These are phyloP conservation scores for Candida labiduridarum DNA, from an alignment of 1,139 yeast species.

Conservation along the genomic window DNA sequence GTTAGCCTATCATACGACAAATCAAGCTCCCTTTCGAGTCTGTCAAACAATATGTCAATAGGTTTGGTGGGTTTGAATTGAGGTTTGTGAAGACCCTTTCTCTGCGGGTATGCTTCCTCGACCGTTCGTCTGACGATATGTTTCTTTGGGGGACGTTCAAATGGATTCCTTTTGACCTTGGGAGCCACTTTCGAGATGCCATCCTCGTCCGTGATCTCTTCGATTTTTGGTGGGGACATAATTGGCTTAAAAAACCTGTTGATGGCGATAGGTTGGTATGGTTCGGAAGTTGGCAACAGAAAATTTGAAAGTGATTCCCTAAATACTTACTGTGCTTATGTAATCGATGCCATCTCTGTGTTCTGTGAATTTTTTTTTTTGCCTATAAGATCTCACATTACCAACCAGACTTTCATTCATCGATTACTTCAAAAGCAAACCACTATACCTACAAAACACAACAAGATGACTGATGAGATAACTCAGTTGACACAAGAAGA, in stretches of 20 bases:
- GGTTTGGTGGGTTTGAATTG: conserved; percentile 34
- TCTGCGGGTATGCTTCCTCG: conserved; percentile 35
- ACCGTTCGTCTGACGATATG: conserved; percentile 36
- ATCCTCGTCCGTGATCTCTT: conserved; percentile 18
- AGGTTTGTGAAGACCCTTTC: conserved; percentile 41
- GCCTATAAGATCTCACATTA: background rate
- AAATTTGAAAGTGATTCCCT: background rate
- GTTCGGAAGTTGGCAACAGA: background rate
- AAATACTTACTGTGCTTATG: background rate
- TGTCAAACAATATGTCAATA: conserved; percentile 37
- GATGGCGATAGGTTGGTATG: background rate
- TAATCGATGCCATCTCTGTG: conserved; percentile 1
- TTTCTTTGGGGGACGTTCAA: conserved; percentile 26
- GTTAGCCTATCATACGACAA: conserved; percentile 25
- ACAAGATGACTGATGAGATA: conserved; percentile 9
- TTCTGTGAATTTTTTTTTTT: background rate
- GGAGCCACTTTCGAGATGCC: conserved; percentile 4
- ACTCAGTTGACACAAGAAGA: conserved; percentile 58
- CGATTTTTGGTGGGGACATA: conserved; percentile 30
- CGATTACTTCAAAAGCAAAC: background rate
- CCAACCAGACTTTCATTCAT: background rate
- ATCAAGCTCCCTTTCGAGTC: conserved; percentile 32
- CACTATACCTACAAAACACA: background rate
- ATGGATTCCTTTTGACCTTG: conserved; percentile 31
- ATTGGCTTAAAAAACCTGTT: background rate